Base-by-base conservation (phyloP, 139 green algal species). In the Prasinococcaceae sp. region DNA sequence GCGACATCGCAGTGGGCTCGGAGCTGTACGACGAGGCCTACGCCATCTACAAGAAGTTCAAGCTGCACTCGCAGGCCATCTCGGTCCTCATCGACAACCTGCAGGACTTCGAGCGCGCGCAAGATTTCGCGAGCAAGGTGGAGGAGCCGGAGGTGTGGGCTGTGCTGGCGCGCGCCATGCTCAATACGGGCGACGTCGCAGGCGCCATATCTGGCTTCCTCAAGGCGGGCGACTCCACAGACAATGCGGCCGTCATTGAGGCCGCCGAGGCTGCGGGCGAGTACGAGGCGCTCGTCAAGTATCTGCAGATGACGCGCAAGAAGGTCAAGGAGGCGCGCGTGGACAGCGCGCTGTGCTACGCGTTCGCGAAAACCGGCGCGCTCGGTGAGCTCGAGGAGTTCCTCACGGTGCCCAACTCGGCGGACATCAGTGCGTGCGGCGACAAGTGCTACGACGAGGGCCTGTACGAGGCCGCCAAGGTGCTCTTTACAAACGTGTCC, bases 21-120 rank as follows among this genome's bases (percentile, higher is more conserved):
- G 70, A 78, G 61, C 57, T 78, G 20, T 92, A 82, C 54, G 90
- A 98, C 69, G 90, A 96, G 69, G 90, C 90, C 1, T 97, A 95
- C 61, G 86, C 92, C 51, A 98, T 98, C 55, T 98, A 92, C 81
- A 81, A 84, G 61, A 98, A 98, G 79, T 96, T 94, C 51, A 72
- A 79, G 29, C 68, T 84, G 12, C 86, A 92, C 65, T 63, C 79
- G 41, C 55, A 73, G 17, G 75, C 73, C n/a, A 50, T 82, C 29
- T 68, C 75, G 50, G 88, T 97, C 50, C 71, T 98, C 50, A 64
- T 98, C 38, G 81, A 93, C n/a, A 77, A 94, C 58, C 51, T 93
- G 23, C 70, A 81, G 29, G 79, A 87, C 70, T 57, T 94, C 42
- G 63, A 83, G 27, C 68, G 85, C n/a, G 88, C 83, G 1, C 63